Conservation (phyloP, 208 protist genomes). For the Trypanosoma congolense region DNA sequence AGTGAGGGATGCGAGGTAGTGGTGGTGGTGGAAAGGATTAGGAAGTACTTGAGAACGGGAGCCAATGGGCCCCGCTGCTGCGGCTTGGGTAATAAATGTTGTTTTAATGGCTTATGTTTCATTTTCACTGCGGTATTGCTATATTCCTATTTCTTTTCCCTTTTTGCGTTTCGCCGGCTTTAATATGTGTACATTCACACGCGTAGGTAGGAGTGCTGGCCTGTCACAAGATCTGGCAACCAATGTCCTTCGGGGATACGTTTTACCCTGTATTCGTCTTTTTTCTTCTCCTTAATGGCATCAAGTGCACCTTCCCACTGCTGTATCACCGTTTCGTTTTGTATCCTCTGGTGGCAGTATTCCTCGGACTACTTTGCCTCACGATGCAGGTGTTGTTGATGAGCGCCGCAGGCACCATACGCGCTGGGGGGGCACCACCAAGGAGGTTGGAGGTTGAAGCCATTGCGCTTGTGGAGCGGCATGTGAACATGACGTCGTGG, state of each 20-base stretch:
- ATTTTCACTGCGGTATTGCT: too few species aligned
- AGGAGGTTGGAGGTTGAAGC: constrained; percentile 13
- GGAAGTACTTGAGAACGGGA: too few species aligned
- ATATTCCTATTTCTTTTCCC: too few species aligned
- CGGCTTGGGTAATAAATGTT: too few species aligned
- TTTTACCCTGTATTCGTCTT: constrained; percentile 19
- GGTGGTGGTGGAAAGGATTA: too few species aligned
- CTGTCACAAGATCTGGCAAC: neutral
- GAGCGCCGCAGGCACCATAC: constrained; percentile 4
- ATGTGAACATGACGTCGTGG: constrained; percentile 32
- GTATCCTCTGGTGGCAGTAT: constrained; percentile 27
- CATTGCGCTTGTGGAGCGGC: constrained; percentile 8
- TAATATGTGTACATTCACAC: too few species aligned
- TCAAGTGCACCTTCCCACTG: constrained; percentile 18
- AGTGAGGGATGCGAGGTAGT: too few species aligned
- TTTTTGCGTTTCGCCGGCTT: too few species aligned
- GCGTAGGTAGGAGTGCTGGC: neutral
- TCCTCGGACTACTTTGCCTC: constrained; percentile 13
- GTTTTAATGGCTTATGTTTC: too few species aligned
- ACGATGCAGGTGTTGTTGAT: constrained; percentile 17
- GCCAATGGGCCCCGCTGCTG: too few species aligned
- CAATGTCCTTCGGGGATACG: constrained; percentile 16
- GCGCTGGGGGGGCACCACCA: too few species aligned
- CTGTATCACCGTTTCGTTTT: constrained; percentile 23
- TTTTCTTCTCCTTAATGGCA: constrained; percentile 23